Base-by-base conservation (phyloP, 75 land plant species). In the Azolla pinnata region DNA sequence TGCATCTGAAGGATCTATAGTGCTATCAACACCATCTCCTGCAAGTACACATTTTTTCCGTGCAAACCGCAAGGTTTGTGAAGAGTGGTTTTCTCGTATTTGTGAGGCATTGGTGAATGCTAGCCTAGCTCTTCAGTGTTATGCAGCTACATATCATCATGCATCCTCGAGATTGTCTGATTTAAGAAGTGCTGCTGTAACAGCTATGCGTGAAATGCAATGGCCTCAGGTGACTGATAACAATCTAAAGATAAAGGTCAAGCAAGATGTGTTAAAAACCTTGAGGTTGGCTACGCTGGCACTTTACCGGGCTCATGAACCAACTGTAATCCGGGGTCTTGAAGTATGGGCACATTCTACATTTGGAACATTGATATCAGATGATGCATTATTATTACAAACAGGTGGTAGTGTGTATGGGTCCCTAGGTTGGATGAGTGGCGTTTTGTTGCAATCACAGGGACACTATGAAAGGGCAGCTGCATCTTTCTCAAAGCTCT, bases 71-170 rank as follows among this genome's bases (percentile, higher is more conserved):
- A 95, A 90, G 72, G 98, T 95, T 23, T 95, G 99, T 67, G 99
- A 95, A 54, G 99, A 95, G 63, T 95, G 99, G 99, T 95, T 95
- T 71, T 79, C 80, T 52, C 95, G 99, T 16, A 95, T 89, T 38
- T 75, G 86, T 71, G 99, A 95, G 62, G 97, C 99, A 30, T 80
- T 90, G 79, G 71, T 95, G 85, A 81, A 84, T 79, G 91, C 85
- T 62, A 83, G 90, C 45, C 49, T 83, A 59, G 90, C 91, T 40
- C 69, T 90, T 23, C 85, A 89, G 20, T 83, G 83, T 56, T 75
- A 95, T 71, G 59, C 81, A 63, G 96, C 81, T 47, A 74, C 76
- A 19, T 58, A 70, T 48, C 85, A 86, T 44, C 83, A 95, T 58
- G 83, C 97, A 38, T 29, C 70, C n/a, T 66, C 76, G 33, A 86